Evolutionary conservation across 129 eudicot genomes (phyloP).

Genomic region (Ambrosia trifida): DNA sequence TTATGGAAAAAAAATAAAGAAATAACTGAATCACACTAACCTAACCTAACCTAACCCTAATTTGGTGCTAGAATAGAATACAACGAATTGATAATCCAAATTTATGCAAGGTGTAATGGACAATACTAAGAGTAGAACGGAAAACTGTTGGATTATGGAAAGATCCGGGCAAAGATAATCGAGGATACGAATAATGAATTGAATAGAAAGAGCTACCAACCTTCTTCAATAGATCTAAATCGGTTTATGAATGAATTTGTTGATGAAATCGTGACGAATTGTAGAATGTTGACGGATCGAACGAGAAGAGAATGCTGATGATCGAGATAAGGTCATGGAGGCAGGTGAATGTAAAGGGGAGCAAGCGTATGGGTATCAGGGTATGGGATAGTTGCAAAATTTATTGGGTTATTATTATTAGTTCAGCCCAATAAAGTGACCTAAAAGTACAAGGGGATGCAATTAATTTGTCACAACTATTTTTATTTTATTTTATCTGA

Average conservation of each 20-base stretch:
- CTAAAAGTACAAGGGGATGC: too few relatives aligned
- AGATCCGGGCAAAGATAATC: slow-evolving; percentile 10
- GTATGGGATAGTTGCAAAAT: too few relatives aligned
- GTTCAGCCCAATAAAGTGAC: too few relatives aligned
- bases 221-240: slow-evolving; percentile 26
- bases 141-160: slow-evolving; percentile 14
- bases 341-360: slow-evolving; percentile 14
- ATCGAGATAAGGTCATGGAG: slow-evolving; percentile 20
- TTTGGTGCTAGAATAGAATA: neutral
- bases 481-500: too few relatives aligned
- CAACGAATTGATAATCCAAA: neutral
- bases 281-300: slow-evolving; percentile 31
- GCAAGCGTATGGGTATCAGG: neutral
- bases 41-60: slow-evolving; percentile 20
- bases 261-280: neutral
- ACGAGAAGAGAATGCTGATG: slow-evolving; percentile 21
- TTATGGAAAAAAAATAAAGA: neutral
- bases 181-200: slow-evolving; percentile 16
- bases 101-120: neutral
- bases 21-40: neutral
- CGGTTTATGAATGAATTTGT: slow-evolving; percentile 7
- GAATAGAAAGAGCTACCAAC: slow-evolving; percentile 16
- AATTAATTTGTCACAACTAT: too few relatives aligned
- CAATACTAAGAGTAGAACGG: neutral
- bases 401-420: too few relatives aligned